Base-by-base conservation (phyloP, 106 monocot genomes). In the Triglochin maritima region DNA sequence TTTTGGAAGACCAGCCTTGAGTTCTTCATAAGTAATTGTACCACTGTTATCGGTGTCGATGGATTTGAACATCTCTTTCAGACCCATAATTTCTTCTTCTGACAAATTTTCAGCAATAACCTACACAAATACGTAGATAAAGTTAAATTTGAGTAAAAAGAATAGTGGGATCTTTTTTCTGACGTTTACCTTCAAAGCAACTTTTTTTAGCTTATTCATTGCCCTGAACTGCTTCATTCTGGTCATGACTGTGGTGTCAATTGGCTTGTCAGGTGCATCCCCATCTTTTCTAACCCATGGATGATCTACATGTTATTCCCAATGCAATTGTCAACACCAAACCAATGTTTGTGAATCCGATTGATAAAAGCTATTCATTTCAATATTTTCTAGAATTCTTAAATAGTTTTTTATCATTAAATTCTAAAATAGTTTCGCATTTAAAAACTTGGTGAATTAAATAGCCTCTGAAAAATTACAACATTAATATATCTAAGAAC, bases 51-150 rank as follows among this genome's bases (percentile, higher is more conserved):
- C 90, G 57, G 73, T 80, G 60, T 91, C 90, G 56, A 91, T 84
- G 17, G 84, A 82, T 66, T 80, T 80, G 65, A 91, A 91, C 76
- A 92, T 79, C 56, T 88, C 83, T 59, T 83, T 83, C 59, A 92
- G 66, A 13, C 92, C 92, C 68, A 75, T 71, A 59, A 85, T 87
- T 75, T 92, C 92, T 71, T 92, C 92, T 77, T 92, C 87, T 52
- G 85, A 87, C 47, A 88, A 66, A 67, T 75, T 85, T 60, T 92
- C 83, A 69, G 92, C 92, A 66, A 92, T 77, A 47, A 92, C 92
- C 92, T 92, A 57, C 9, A 50, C 10, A 75, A 6, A 10, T 55
- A n/a, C 55, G 14, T 9, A 55, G 55, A 55, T 12, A 55, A 55
- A 3, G 55, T 12, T 12, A 55, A 55, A 55, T 55, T n/a, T 12